Evolutionary conservation across 768 basidiomycete genomes (phyloP).

Genomic region (Tremella fuciformis): DNA sequence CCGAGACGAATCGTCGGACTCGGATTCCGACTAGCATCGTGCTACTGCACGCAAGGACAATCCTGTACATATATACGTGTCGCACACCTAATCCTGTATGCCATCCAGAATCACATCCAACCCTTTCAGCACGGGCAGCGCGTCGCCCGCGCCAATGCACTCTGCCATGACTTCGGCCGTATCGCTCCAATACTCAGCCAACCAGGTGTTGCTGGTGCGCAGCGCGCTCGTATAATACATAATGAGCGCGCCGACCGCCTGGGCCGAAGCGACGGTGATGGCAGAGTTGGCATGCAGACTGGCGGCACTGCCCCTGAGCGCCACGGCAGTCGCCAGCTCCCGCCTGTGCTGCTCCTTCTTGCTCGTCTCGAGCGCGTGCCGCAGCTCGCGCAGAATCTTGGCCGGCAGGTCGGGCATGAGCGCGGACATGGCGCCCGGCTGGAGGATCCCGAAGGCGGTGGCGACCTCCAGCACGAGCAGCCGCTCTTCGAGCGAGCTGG

Average conservation of each 20-base stretch:
- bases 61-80: conserved; percentile 1
- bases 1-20: not conserved
- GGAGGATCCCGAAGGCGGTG: conserved; percentile 34
- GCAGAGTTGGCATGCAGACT: conserved; percentile 7
- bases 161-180: conserved; percentile 36
- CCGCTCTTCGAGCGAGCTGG: conserved; percentile 26
- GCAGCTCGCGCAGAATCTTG: conserved; percentile 31
- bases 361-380: conserved; percentile 22
- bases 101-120: conserved; percentile 36
- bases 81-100: conserved; percentile 15
- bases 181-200: conserved; percentile 37
- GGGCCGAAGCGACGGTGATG: conserved; percentile 12
- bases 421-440: conserved; percentile 18
- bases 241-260: conserved; percentile 5
- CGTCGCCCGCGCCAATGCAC: conserved; percentile 29
- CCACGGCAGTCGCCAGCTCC: not conserved
- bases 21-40: not conserved
- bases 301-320: not conserved
- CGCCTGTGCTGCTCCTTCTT: conserved; percentile 10
- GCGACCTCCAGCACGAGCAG: conserved; percentile 30
- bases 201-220: conserved; percentile 24
- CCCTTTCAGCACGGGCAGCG: conserved; percentile 33
- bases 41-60: not conserved
- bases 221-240: conserved; percentile 24
- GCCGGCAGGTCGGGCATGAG: conserved; percentile 35